These are phyloP conservation scores for Paulownia fortunei DNA, from an alignment of 257 asterid genomes.

Conservation along the genomic window DNA sequence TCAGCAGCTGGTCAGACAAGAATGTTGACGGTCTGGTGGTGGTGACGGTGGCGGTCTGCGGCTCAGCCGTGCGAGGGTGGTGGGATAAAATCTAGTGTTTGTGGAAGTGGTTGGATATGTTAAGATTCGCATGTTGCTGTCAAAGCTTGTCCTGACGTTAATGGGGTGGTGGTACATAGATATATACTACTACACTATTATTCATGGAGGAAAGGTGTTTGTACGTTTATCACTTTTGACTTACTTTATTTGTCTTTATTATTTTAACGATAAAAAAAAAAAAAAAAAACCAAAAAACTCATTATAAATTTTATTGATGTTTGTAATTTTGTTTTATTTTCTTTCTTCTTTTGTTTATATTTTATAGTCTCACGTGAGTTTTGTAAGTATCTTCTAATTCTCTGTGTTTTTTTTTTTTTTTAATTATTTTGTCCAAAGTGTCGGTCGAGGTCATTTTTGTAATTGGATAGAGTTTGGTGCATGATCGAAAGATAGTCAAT, in stretches of 20 bases:
- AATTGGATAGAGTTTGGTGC: neutral
- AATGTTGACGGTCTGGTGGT: neutral
- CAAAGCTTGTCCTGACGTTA: constrained; percentile 21
- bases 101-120: constrained; percentile 33
- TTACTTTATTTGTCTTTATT: constrained; percentile 11
- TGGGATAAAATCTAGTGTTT: constrained; percentile 21
- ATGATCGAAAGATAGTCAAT: neutral
- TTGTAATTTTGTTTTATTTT: constrained; percentile 20
- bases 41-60: constrained; percentile 31
- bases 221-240: constrained; percentile 20
- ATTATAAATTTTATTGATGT: constrained; percentile 21
- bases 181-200: neutral
- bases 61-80: constrained; percentile 33
- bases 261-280: neutral
- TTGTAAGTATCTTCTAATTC: constrained; percentile 15
- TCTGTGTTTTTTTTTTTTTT: constrained; percentile 20
- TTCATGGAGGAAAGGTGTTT: constrained; percentile 4
- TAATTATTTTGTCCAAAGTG: neutral
- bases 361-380: constrained; percentile 31
- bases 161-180: constrained; percentile 19
- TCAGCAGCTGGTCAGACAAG: neutral
- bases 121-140: constrained; percentile 38
- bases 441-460: constrained; percentile 37
- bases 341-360: neutral
- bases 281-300: too few relatives aligned